These are phyloP conservation scores for Sarcodon sp. DNA, from an alignment of 768 basidiomycete genomes.

Conservation along the genomic window DNA sequence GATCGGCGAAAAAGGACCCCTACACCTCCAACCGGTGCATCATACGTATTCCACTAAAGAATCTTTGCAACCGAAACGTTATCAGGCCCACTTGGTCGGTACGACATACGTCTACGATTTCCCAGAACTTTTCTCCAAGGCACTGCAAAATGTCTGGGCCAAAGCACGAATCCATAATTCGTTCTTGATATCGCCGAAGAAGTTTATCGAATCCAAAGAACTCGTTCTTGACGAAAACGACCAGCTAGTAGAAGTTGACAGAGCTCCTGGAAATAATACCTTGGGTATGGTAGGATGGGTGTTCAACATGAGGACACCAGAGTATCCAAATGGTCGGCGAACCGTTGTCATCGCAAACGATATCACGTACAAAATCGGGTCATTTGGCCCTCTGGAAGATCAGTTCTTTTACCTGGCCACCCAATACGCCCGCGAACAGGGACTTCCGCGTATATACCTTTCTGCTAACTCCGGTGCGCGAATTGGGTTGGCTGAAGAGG, in stretches of 20 bases:
- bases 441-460: conserved; percentile 91
- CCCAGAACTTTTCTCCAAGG: conserved; percentile 97
- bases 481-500: conserved; percentile 91
- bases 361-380: conserved; percentile 97
- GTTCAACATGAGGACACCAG: conserved; percentile 84
- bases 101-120: conserved; percentile 99
- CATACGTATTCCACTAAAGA: conserved; percentile 94
- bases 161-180: conserved; percentile 53
- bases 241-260: conserved; percentile 78
- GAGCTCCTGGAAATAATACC: conserved; percentile 87
- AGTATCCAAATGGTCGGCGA: conserved; percentile 80
- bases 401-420: conserved; percentile 95
- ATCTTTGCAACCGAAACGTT: conserved; percentile 95
- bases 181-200: conserved; percentile 61
- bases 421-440: conserved; percentile 79
- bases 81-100: conserved; percentile 96
- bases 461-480: conserved; percentile 99
- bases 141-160: conserved; percentile 86
- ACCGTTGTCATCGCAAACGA: conserved; percentile 93
- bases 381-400: conserved; percentile 93
- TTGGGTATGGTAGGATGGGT: conserved; percentile 99
- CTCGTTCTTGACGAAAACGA: conserved; percentile 92
- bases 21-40: conserved; percentile 92
- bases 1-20: conserved; percentile 93
- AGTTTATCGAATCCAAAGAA: conserved; percentile 74